Percentiles rank a stretch among this genome's conserved stretches.
These are phyloP conservation scores for Sarcodon sp. DNA, from an alignment of 768 basidiomycete genomes.

Conservation along the genomic window DNA sequence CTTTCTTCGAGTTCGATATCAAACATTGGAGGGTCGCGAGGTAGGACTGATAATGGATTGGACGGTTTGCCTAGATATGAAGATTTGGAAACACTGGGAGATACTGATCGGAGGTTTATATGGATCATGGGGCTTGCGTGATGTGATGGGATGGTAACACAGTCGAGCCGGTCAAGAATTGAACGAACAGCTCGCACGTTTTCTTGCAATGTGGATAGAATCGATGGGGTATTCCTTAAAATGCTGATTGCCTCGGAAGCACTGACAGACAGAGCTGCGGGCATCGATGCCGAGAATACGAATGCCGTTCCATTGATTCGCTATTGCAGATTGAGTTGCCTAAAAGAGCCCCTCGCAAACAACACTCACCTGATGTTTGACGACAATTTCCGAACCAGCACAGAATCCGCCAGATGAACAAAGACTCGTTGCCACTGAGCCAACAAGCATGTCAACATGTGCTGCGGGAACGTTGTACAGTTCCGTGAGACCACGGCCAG, in stretches of 20 bases:
- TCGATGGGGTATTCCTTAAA: slow-evolving; percentile 60
- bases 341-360: neutral
- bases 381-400: slow-evolving; percentile 70
- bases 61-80: slow-evolving; percentile 23
- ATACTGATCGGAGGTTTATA: slow-evolving; percentile 42
- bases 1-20: slow-evolving; percentile 63
- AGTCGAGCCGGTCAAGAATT: slow-evolving; percentile 73
- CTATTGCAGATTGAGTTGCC: slow-evolving; percentile 20
- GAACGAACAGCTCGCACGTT: slow-evolving; percentile 71
- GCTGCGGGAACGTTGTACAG: slow-evolving; percentile 83
- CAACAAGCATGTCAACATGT: slow-evolving; percentile 92
- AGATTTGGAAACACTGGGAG: slow-evolving; percentile 9
- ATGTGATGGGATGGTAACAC: slow-evolving; percentile 77
- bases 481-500: slow-evolving; percentile 92
- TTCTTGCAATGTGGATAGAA: slow-evolving; percentile 67
- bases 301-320: slow-evolving; percentile 94
- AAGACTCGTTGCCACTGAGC: slow-evolving; percentile 77
- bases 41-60: slow-evolving; percentile 32
- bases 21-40: slow-evolving; percentile 32
- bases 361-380: slow-evolving; percentile 68
- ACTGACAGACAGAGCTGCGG: slow-evolving; percentile 77
- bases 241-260: slow-evolving; percentile 80
- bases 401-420: slow-evolving; percentile 90
- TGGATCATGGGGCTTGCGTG: slow-evolving; percentile 83
- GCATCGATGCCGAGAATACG: slow-evolving; percentile 94